Conservation (phyloP, 1,284 basidiomycete genomes). For the Inonotus hispidus region DNA sequence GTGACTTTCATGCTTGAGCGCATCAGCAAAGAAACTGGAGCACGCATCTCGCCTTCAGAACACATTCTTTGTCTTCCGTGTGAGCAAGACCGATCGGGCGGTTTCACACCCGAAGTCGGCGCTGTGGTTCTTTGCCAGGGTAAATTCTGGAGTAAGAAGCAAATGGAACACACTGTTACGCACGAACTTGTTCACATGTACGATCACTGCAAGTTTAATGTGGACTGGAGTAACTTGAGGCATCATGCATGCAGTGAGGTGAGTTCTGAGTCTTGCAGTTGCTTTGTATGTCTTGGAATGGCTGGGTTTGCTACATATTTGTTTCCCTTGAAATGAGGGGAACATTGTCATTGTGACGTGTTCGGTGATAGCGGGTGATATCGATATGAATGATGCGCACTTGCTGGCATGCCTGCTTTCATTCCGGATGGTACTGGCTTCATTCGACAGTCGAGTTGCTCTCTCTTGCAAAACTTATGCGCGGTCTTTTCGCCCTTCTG, state of each 20-base stretch:
- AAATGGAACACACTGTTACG: conserved; percentile 89
- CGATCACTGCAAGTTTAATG: conserved; percentile 91
- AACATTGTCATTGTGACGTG: neutral
- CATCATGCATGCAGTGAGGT: conserved; percentile 98
- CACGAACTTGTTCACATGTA: conserved; percentile 97
- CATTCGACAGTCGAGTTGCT: too few relatives aligned
- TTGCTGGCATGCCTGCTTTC: neutral
- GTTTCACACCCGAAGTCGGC: conserved; percentile 74
- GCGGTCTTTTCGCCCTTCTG: too few relatives aligned
- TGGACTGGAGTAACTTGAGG: conserved; percentile 85
- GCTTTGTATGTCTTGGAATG: too few relatives aligned
- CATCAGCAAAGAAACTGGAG: conserved; percentile 62
- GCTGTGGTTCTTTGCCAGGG: conserved; percentile 81
- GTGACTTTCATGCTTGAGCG: conserved; percentile 89
- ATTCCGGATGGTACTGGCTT: too few relatives aligned
- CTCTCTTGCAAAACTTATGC: too few relatives aligned
- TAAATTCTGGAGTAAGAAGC: conserved; percentile 72
- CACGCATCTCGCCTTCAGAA: conserved; percentile 49
- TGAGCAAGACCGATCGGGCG: conserved; percentile 69
- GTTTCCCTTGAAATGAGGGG: too few relatives aligned
- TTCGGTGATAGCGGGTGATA: neutral
- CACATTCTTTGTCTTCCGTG: conserved; percentile 84
- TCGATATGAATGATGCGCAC: neutral
- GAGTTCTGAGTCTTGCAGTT: conserved; percentile 26
- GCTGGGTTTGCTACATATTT: too few relatives aligned